These are phyloP conservation scores for Wakefieldia striispora DNA, from an alignment of 768 basidiomycete species.

Conservation along the genomic window DNA sequence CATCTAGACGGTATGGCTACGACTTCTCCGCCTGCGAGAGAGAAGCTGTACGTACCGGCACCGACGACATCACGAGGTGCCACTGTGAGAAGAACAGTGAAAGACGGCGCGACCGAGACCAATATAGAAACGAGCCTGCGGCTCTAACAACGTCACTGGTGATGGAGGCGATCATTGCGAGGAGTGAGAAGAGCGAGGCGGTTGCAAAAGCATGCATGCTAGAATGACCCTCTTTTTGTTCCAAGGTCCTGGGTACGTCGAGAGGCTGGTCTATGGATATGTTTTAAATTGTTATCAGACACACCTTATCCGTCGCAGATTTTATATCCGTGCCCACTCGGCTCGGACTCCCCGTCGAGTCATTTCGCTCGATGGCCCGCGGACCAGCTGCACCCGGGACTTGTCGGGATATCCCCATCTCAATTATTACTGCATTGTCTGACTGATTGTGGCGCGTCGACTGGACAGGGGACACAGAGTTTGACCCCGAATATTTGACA, in stretches of 20 bases:
- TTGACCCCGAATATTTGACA: not conserved
- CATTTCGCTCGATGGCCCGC: not conserved
- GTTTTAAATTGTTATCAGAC: not conserved
- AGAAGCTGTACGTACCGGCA: conserved; percentile 1
- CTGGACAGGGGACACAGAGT: conserved; percentile 6
- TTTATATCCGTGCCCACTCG: conserved; percentile 7
- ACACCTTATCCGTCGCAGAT: not conserved
- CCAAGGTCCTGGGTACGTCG: too few relatives aligned
- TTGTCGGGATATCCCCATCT: not conserved
- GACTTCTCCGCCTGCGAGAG: not conserved
- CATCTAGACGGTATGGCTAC: not conserved
- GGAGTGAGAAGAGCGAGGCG: conserved; percentile 9
- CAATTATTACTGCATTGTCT: not conserved
- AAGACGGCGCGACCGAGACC: not conserved
- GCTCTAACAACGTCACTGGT: conserved; percentile 2
- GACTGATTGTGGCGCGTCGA: not conserved
- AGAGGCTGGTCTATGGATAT: too few relatives aligned
- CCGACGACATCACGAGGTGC: not conserved
- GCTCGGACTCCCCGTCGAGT: not conserved
- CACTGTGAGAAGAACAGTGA: not conserved
- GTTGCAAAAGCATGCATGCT: conserved; percentile 14
- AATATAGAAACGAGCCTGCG: conserved; percentile 5
- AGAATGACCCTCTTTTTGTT: not conserved
- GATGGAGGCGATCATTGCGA: conserved; percentile 9
- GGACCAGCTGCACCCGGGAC: not conserved